Percentiles rank a stretch among this genome's conserved stretches.
Conservation (phyloP, 768 basidiomycete species). For the Multifurca ochricompacta region DNA sequence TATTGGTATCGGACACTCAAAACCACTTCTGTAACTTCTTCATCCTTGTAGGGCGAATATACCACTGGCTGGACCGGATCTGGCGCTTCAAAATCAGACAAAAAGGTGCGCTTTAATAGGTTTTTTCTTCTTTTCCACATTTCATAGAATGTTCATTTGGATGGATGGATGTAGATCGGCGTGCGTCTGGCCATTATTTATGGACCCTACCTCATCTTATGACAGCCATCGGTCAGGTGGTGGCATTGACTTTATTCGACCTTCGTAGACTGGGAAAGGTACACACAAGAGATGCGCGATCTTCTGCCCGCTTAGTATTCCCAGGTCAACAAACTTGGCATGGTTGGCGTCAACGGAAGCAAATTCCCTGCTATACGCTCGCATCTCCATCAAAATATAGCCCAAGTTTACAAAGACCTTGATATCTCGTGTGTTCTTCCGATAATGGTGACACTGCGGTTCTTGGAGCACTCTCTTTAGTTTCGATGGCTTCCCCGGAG, state of each 20-base stretch:
- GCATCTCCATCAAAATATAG: slow-evolving; percentile 79
- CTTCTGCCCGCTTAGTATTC: slow-evolving; percentile 12
- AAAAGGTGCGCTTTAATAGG: slow-evolving; percentile 58
- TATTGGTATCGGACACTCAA: background rate
- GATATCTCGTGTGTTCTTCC: slow-evolving; percentile 55
- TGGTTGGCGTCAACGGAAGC: slow-evolving; percentile 84
- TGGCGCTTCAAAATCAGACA: slow-evolving; percentile 92
- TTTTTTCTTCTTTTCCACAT: too few species aligned
- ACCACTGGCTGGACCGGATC: slow-evolving; percentile 91
- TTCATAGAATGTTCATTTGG: background rate
- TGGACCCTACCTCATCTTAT: slow-evolving; percentile 20
- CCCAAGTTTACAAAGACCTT: slow-evolving; percentile 78
- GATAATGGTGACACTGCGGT: background rate
- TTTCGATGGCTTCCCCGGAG: slow-evolving; percentile 75
- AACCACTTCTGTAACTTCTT: background rate
- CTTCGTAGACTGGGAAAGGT: slow-evolving; percentile 79
- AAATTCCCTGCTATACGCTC: slow-evolving; percentile 82
- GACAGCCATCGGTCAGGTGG: slow-evolving; percentile 47
- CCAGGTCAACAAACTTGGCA: slow-evolving; percentile 64
- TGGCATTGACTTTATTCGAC: slow-evolving; percentile 85
- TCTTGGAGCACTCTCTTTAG: slow-evolving; percentile 30
- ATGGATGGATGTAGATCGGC: slow-evolving; percentile 44
- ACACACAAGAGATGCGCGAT: slow-evolving; percentile 12
- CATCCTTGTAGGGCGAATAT: slow-evolving; percentile 60
- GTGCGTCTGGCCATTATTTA: slow-evolving; percentile 34